Evolutionary conservation across 1,139 yeast species (phyloP).

Genomic region (Yamadazyma sp.): DNA sequence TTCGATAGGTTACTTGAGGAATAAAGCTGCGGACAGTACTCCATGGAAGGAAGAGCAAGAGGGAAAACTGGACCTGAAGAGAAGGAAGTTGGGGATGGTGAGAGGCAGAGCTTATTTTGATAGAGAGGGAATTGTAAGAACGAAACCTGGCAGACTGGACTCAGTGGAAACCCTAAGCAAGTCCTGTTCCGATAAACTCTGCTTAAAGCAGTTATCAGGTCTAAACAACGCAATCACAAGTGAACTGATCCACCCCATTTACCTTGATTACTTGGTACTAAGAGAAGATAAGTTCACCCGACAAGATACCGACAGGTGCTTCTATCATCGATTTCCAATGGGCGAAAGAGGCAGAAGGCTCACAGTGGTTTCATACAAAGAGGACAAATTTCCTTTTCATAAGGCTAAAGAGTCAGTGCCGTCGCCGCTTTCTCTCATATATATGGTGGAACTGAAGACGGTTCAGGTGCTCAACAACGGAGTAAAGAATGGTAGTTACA

Average conservation of each 20-base stretch:
- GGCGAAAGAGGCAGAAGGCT: constrained; percentile 16
- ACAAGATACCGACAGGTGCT: constrained; percentile 54
- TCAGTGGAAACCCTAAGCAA: constrained; percentile 70
- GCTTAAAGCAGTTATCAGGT: constrained; percentile 64
- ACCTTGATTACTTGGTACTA: constrained; percentile 54
- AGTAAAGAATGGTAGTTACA: constrained; percentile 50
- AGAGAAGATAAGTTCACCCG: constrained; percentile 33
- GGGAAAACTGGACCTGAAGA: constrained; percentile 1
- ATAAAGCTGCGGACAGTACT: constrained; percentile 17
- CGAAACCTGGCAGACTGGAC: constrained; percentile 89
- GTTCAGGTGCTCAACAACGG: constrained; percentile 53
- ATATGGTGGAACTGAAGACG: constrained; percentile 24
- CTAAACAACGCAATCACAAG: constrained; percentile 51
- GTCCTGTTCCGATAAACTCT: constrained; percentile 84
- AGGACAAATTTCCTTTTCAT: constrained; percentile 26
- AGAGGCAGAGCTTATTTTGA: constrained; percentile 71
- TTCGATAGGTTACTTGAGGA: constrained; percentile 46
- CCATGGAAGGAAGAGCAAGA: constrained; percentile 13
- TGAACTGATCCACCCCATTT: constrained; percentile 42
- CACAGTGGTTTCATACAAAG: constrained; percentile 21
- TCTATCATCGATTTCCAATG: constrained; percentile 33
- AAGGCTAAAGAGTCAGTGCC: constrained; percentile 27
- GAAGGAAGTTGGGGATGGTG: constrained; percentile 6
- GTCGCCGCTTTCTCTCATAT: constrained; percentile 36
- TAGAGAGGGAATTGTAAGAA: constrained; percentile 65